These are phyloP conservation scores for Lactarius pseudohatsudake DNA, from an alignment of 768 basidiomycete species.

Conservation along the genomic window DNA sequence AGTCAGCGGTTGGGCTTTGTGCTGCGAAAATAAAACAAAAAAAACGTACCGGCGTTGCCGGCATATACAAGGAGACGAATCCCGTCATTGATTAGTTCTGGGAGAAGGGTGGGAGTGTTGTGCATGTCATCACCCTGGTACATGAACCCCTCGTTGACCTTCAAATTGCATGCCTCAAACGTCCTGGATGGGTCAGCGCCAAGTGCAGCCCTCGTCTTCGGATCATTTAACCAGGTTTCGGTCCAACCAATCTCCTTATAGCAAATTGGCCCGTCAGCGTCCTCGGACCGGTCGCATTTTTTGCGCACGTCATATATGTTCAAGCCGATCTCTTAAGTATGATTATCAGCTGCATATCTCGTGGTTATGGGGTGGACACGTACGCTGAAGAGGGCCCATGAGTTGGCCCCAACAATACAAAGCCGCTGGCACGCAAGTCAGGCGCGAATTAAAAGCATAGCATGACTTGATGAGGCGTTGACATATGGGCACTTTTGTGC, in stretches of 20 bases:
- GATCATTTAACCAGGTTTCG: constrained; percentile 83
- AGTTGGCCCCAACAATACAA: constrained; percentile 81
- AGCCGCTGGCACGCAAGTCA: constrained; percentile 55
- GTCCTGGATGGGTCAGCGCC: constrained; percentile 61
- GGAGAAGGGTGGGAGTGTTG: constrained; percentile 74
- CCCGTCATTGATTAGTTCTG: constrained; percentile 79
- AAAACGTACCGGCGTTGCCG: constrained; percentile 61
- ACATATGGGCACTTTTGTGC: constrained; percentile 51
- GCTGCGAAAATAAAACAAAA: not conserved
- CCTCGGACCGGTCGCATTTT: constrained; percentile 67
- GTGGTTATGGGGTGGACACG: constrained; percentile 32
- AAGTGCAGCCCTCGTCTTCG: constrained; percentile 70
- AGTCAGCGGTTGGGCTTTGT: not conserved
- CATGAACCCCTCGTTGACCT: constrained; percentile 78
- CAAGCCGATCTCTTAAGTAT: constrained; percentile 56
- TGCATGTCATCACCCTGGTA: constrained; percentile 86
- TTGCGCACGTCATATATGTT: constrained; percentile 89
- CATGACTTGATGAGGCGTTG: constrained; percentile 52
- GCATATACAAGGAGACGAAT: constrained; percentile 87
- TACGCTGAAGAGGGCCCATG: constrained; percentile 70
- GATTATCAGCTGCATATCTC: not conserved
- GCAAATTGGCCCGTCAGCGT: constrained; percentile 61
- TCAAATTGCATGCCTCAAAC: constrained; percentile 72
- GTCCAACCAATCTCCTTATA: constrained; percentile 86
- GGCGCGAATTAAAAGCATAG: constrained; percentile 45